Percentiles rank a stretch among this genome's conserved stretches.
phyloP scores from a whole-genome alignment of 2,329 filamentous ascomycete genomes.

The Pyrenochaeta sp. region DNA sequence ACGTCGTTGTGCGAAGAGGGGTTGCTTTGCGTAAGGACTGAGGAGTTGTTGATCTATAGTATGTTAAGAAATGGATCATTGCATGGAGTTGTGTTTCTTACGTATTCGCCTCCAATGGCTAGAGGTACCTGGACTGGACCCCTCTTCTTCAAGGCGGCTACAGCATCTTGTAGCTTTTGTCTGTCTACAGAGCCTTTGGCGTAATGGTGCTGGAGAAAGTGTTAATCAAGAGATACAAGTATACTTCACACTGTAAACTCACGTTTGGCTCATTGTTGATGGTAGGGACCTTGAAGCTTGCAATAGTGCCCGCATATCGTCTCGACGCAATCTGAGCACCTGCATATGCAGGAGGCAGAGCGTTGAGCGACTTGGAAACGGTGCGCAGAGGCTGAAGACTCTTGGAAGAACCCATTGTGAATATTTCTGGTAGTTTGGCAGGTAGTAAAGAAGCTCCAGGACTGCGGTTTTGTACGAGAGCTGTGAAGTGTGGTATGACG shows the following conservation, averaged over 20 bases:
- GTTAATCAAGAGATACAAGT: too few species aligned
- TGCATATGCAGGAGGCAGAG: slow-evolving; percentile 28
- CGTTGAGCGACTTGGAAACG: slow-evolving; percentile 35
- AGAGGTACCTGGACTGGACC: slow-evolving; percentile 80
- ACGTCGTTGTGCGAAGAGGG: slow-evolving; percentile 79
- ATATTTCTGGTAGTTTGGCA: neutral
- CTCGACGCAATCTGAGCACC: slow-evolving; percentile 33
- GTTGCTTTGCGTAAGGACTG: slow-evolving; percentile 76
- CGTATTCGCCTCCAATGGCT: slow-evolving; percentile 82
- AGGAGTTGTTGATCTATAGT: slow-evolving; percentile 69
- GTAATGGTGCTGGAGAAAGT: slow-evolving; percentile 79
- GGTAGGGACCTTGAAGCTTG: slow-evolving; percentile 85
- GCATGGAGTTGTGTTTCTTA: slow-evolving; percentile 47
- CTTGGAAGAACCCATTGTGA: slow-evolving; percentile 44
- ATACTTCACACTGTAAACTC: too few species aligned
- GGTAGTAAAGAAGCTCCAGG: slow-evolving; percentile 1
- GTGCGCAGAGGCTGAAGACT: slow-evolving; percentile 38
- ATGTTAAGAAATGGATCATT: slow-evolving; percentile 13
- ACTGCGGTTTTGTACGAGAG: slow-evolving; percentile 31
- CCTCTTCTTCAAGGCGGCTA: slow-evolving; percentile 72
- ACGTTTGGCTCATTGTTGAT: slow-evolving; percentile 97
- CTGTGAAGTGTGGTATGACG: slow-evolving; percentile 22
- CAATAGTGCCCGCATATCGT: slow-evolving; percentile 65
- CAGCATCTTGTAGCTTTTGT: slow-evolving; percentile 74
- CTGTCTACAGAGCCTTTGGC: slow-evolving; percentile 82